Conservation (phyloP, 306 rosid genomes). For the Corylus americana region DNA sequence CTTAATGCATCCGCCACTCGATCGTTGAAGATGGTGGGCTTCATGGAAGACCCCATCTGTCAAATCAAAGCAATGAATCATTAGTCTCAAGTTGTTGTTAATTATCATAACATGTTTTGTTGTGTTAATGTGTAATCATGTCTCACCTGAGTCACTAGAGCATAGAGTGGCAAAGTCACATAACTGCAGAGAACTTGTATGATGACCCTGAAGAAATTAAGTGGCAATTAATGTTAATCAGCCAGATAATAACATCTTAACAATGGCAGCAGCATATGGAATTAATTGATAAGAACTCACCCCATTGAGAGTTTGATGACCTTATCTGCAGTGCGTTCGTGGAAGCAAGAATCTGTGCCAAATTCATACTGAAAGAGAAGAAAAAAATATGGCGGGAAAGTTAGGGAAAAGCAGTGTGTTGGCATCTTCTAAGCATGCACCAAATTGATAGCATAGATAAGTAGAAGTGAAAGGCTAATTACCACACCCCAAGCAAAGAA, state of each 20-base stretch:
- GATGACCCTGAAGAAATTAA: slow-evolving; percentile 55
- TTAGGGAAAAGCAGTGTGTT: neutral
- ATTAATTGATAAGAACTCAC: slow-evolving; percentile 32
- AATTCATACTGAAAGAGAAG: slow-evolving; percentile 41
- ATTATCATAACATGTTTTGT: neutral
- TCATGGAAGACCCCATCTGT: slow-evolving; percentile 80
- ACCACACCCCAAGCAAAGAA: slow-evolving; percentile 72
- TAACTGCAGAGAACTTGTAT: slow-evolving; percentile 78
- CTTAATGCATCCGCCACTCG: slow-evolving; percentile 53
- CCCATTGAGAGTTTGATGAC: slow-evolving; percentile 62
- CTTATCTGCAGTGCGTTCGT: slow-evolving; percentile 30
- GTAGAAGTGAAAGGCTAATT: slow-evolving; percentile 28
- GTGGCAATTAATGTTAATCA: too few species aligned
- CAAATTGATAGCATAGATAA: neutral
- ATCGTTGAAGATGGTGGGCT: slow-evolving; percentile 60
- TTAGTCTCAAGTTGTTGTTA: neutral
- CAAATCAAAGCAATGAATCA: slow-evolving; percentile 1
- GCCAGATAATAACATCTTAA: neutral
- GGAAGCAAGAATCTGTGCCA: slow-evolving; percentile 48
- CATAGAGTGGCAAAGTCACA: slow-evolving; percentile 86
- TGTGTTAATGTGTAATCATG: neutral
- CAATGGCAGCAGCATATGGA: neutral
- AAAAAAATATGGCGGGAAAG: slow-evolving; percentile 9
- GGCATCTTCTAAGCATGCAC: too few species aligned
- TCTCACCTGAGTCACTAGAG: slow-evolving; percentile 85